Evolutionary conservation across 257 asterid genomes (phyloP).

Genomic region (Salvia hispanica): DNA sequence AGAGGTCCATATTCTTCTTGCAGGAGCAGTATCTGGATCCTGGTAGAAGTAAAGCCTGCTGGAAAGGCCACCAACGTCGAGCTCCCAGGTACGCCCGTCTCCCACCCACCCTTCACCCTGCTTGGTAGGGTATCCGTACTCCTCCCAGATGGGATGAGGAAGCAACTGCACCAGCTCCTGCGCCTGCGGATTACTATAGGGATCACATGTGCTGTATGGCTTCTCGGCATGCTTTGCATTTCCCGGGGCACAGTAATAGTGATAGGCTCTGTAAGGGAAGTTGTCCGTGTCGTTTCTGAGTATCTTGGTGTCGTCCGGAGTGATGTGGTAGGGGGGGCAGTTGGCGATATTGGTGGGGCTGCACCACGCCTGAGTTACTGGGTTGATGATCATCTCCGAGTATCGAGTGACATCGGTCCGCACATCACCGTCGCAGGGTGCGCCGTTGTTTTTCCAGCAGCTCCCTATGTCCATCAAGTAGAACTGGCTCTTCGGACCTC

Average conservation of each 20-base stretch:
- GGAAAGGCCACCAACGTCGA: slow-evolving; percentile 74
- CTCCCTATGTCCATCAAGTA: slow-evolving; percentile 74
- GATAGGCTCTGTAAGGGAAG: slow-evolving; percentile 69
- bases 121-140: slow-evolving; percentile 71
- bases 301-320: slow-evolving; percentile 48
- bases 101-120: slow-evolving; percentile 69
- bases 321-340: slow-evolving; percentile 71
- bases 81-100: slow-evolving; percentile 56
- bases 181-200: slow-evolving; percentile 69
- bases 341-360: slow-evolving; percentile 45
- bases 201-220: slow-evolving; percentile 63
- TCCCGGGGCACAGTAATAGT: slow-evolving; percentile 69
- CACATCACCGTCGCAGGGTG: slow-evolving; percentile 65
- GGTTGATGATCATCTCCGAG: slow-evolving; percentile 70
- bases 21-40: slow-evolving; percentile 69
- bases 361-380: slow-evolving; percentile 61
- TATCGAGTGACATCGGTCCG: slow-evolving; percentile 60
- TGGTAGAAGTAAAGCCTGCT: slow-evolving; percentile 67
- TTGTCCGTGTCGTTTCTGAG: slow-evolving; percentile 49
- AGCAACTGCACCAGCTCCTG: slow-evolving; percentile 68
- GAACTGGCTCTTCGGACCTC: slow-evolving; percentile 73
- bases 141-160: slow-evolving; percentile 72
- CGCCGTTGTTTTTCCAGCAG: slow-evolving; percentile 73
- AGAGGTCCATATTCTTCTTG: slow-evolving; percentile 77
- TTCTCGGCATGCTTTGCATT: slow-evolving; percentile 57